Evolutionary conservation across 306 rosid species (phyloP), one percentile per base, ranked within the genome.

Genomic region (Inga oerstediana): DNA sequence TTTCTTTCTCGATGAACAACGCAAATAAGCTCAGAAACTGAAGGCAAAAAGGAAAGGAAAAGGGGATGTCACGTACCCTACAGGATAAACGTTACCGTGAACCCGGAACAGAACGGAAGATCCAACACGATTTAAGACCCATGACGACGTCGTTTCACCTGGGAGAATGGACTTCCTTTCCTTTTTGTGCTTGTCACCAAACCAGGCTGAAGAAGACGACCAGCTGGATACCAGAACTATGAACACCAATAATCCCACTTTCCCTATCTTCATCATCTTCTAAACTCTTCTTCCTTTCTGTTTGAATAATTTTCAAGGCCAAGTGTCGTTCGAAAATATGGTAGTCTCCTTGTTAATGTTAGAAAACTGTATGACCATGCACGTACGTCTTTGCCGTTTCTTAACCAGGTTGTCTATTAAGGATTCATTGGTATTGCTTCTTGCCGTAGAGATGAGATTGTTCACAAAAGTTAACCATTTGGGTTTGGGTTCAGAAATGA

Each of bases 41-140:
- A 22, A 16, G 45, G 41, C 41, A 78, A 61, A 37, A 13, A 51
- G 44, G 44, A 64, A 56, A 3, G 32, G 5, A 61, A 14, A 12
- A 12, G n/a, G 10, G 41, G 70, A 65, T 65, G 70, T 30, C 71
- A 81, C 87, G 22, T 84, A 91, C 98, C 98, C 98, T 58, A 89
- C 84, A 77, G 98, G 98, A 85, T 87, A 95, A 72, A 95, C 98
- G 59, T 95, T 95, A 51, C 98, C 98, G 24, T 88, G 85, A 84
- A 92, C 74, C 0, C 93, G 93, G 81, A 95, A 70, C 43, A 93
- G 89, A 81, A 95, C 15, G 43, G 98, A 95, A 65, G 98, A 90
- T 37, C 93, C 91, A 69, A 72, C 77, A 78, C 87, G 86, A 39
- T 84, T 85, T 69, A 84, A 58, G 79, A 66, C 79, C 80, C 86